Evolutionary conservation across 129 eudicot species (phyloP).

Genomic region (Lactuca sativa): DNA sequence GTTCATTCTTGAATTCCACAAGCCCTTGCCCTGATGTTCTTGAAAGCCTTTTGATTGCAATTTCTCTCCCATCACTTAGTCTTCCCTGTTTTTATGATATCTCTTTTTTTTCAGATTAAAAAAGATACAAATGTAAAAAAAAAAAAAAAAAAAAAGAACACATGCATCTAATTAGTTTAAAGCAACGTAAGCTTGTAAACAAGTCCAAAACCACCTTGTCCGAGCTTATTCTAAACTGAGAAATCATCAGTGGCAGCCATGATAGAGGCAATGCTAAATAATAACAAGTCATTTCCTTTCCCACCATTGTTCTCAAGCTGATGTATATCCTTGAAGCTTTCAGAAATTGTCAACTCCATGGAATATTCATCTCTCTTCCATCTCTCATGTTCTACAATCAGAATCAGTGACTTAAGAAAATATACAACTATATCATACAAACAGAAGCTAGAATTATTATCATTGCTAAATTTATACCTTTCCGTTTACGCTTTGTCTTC

Average conservation of each 20-base stretch:
- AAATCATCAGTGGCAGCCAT: slow-evolving; percentile 39
- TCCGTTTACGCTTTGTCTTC: not conserved
- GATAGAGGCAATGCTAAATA: slow-evolving; percentile 33
- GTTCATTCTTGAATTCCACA: slow-evolving; percentile 41
- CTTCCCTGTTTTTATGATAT: slow-evolving; percentile 5
- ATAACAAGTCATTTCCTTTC: slow-evolving; percentile 17
- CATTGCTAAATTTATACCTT: not conserved
- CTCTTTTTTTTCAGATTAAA: not conserved
- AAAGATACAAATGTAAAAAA: not conserved
- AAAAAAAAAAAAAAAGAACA: slow-evolving; percentile 6
- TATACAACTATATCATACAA: not conserved
- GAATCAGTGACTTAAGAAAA: not conserved
- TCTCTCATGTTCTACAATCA: not conserved
- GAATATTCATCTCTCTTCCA: not conserved
- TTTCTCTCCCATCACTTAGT: slow-evolving; percentile 17
- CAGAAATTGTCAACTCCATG: not conserved
- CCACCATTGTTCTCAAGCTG: not conserved
- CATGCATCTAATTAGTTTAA: not conserved
- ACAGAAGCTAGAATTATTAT: not conserved
- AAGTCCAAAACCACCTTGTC: slow-evolving; percentile 52
- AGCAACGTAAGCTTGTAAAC: slow-evolving; percentile 34
- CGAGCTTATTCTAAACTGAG: slow-evolving; percentile 40
- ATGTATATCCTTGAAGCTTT: not conserved
- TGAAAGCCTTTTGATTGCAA: slow-evolving; percentile 43
- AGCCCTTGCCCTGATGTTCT: slow-evolving; percentile 38